Base-by-base conservation (phyloP, 2,329 filamentous ascomycete genomes). In the Hymenoscyphus albidus region DNA sequence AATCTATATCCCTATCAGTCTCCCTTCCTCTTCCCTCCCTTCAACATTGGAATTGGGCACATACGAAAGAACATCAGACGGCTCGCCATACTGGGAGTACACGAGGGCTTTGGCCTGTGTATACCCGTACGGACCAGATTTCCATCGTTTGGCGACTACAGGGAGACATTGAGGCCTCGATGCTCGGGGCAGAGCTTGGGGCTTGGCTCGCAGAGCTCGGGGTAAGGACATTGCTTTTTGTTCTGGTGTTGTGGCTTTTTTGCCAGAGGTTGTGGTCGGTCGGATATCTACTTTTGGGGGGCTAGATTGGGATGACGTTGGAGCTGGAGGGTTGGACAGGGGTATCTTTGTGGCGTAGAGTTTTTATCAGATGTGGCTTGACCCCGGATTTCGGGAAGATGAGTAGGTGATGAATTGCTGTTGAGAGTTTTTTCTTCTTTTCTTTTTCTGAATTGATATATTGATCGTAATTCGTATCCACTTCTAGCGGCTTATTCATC, bases 91-190 rank as follows among this genome's bases (percentile, higher is more conserved):
- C 67, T 88, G 82, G 51, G 85, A 85, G 77, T 91, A 92, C 58
- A 91, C 86, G 69, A 95, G 85, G n/a, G 89, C 85, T 80, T 93
- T 93, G 69, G 91, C 88, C 78, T 94, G 91, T 54, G 90, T 91
- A 79, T 95, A 95, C 72, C 91, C 91, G 75, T 92, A 93, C 0
- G 85, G 74, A 27, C 81, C 82, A 54, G 82, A 84, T 70, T 84
- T 82, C 70, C 68, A 73, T 66, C 83, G 80, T 62, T 75, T 76
- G 42, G 63, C 59, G 9, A 64, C 65, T 38, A 67, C 56, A 51
- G 65, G 67, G 0, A 22, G 54, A 32, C 55, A 57, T 60, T 59
- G 62, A 14, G 63, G 63, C n/a, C 51, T 56, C 63, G 70, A 64
- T 61, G 62, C 54, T 22, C 65, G 58, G 16, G 62, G 63, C 10